Evolutionary conservation across 805 yeast genomes (phyloP).

Genomic region (Starmerella tilneyi): DNA sequence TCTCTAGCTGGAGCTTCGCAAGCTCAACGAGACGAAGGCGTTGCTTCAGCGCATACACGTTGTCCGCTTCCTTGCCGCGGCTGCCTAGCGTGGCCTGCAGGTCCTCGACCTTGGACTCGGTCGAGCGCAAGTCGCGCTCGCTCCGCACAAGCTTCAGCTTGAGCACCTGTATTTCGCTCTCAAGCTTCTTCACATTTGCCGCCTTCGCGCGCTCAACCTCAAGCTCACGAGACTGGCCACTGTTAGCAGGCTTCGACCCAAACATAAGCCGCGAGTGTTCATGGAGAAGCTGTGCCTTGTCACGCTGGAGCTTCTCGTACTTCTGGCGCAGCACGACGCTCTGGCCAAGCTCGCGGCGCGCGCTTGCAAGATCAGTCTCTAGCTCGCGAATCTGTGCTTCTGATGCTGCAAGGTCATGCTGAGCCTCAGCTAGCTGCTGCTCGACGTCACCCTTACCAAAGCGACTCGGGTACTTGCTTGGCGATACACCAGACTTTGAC

Average conservation of each 20-base stretch:
- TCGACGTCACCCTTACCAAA: slow-evolving; percentile 12
- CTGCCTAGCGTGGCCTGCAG: neutral
- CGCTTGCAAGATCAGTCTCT: slow-evolving; percentile 12
- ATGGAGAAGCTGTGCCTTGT: slow-evolving; percentile 22
- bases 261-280: slow-evolving; percentile 21
- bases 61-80: neutral
- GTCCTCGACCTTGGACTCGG: slow-evolving; percentile 23
- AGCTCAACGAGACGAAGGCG: slow-evolving; percentile 22
- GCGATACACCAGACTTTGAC: neutral
- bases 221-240: slow-evolving; percentile 15
- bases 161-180: slow-evolving; percentile 29
- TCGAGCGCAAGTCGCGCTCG: slow-evolving; percentile 27
- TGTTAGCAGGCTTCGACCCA: slow-evolving; percentile 10
- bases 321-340: slow-evolving; percentile 15
- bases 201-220: slow-evolving; percentile 20
- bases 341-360: slow-evolving; percentile 12
- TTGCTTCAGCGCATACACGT: slow-evolving; percentile 6
- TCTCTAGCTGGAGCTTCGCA: slow-evolving; percentile 22
- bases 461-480: neutral
- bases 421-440: slow-evolving; percentile 13
- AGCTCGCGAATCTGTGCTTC: slow-evolving; percentile 10
- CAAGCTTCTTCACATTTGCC: slow-evolving; percentile 20
- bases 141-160: slow-evolving; percentile 28
- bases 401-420: slow-evolving; percentile 14
- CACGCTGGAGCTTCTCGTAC: slow-evolving; percentile 25